Evolutionary conservation across 495 filamentous ascomycete genomes (phyloP).

Genomic region (Acidiella bohemica): DNA sequence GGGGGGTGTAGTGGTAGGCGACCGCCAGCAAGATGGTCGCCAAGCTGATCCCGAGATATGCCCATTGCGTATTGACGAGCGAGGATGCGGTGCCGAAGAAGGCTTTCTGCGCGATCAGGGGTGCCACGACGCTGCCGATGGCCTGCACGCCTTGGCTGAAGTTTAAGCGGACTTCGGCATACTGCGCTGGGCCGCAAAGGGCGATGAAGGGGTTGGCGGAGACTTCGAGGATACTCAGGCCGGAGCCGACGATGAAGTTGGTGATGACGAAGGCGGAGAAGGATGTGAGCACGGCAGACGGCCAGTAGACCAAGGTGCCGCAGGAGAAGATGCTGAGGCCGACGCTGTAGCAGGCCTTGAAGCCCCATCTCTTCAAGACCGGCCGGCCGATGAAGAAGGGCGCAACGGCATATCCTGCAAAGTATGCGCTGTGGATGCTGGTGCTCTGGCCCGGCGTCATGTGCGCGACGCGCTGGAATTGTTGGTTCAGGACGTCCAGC

Average conservation of each 20-base stretch:
- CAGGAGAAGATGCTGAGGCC: slow-evolving; percentile 51
- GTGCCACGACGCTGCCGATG: slow-evolving; percentile 47
- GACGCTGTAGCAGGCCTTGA: slow-evolving; percentile 52
- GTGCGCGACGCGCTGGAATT: slow-evolving; percentile 26
- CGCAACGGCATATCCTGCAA: slow-evolving; percentile 45
- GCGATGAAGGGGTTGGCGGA: slow-evolving; percentile 56
- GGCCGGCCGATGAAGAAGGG: slow-evolving; percentile 45
- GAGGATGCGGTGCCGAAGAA: slow-evolving; percentile 45
- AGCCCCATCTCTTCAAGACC: slow-evolving; percentile 49
- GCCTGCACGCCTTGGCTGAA: slow-evolving; percentile 58
- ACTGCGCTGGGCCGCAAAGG: slow-evolving; percentile 52
- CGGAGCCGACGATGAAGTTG: slow-evolving; percentile 54
- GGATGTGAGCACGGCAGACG: slow-evolving; percentile 52
- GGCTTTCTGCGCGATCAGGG: slow-evolving; percentile 46
- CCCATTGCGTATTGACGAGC: slow-evolving; percentile 56
- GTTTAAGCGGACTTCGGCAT: slow-evolving; percentile 52
- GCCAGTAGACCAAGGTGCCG: slow-evolving; percentile 60
- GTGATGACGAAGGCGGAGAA: slow-evolving; percentile 51
- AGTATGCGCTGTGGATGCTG: slow-evolving; percentile 53
- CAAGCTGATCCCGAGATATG: slow-evolving; percentile 54
- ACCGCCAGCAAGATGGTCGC: slow-evolving; percentile 52
- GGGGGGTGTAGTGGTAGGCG: slow-evolving; percentile 48
- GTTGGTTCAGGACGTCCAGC: slow-evolving; percentile 29
- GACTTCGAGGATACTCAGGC: slow-evolving; percentile 49
- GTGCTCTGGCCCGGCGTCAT: slow-evolving; percentile 33